Evolutionary conservation across 108 stramenopile genomes (phyloP).

Genomic region (Schizochytrium sp.): DNA sequence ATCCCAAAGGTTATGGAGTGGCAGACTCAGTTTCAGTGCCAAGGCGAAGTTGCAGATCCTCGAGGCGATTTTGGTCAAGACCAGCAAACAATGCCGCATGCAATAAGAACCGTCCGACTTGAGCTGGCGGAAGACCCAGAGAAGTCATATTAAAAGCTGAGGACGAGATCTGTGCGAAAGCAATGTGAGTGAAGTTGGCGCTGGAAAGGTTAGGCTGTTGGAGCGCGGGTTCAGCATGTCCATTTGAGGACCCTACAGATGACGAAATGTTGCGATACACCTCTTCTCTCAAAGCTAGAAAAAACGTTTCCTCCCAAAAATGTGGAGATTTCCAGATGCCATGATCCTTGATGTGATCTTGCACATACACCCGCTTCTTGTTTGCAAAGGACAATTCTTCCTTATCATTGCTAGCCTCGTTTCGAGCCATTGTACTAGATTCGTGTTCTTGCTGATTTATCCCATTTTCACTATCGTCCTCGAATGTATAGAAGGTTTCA

Average conservation of each 20-base stretch:
- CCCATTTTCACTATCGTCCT: neutral
- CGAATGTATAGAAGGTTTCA: slow-evolving; percentile 51
- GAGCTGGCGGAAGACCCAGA: slow-evolving; percentile 8
- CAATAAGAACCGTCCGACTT: neutral
- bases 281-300: slow-evolving; percentile 44
- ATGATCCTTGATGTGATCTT: slow-evolving; percentile 47
- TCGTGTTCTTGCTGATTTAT: slow-evolving; percentile 4
- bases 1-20: too few relatives aligned
- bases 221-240: neutral
- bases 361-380: neutral
- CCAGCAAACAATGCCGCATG: slow-evolving; percentile 10
- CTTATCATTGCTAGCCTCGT: neutral
- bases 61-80: neutral
- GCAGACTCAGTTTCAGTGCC: neutral
- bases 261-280: slow-evolving; percentile 16
- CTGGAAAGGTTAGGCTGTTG: neutral
- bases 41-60: neutral
- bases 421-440: neutral
- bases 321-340: slow-evolving; percentile 38
- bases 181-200: slow-evolving; percentile 12
- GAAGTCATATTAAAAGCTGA: slow-evolving; percentile 42
- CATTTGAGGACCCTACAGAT: neutral
- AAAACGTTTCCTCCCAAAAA: slow-evolving; percentile 58
- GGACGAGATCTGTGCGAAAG: slow-evolving; percentile 32
- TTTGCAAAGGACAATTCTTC: neutral